These are phyloP conservation scores for Inga leiocalycina DNA, from an alignment of 306 rosid species.

Conservation along the genomic window DNA sequence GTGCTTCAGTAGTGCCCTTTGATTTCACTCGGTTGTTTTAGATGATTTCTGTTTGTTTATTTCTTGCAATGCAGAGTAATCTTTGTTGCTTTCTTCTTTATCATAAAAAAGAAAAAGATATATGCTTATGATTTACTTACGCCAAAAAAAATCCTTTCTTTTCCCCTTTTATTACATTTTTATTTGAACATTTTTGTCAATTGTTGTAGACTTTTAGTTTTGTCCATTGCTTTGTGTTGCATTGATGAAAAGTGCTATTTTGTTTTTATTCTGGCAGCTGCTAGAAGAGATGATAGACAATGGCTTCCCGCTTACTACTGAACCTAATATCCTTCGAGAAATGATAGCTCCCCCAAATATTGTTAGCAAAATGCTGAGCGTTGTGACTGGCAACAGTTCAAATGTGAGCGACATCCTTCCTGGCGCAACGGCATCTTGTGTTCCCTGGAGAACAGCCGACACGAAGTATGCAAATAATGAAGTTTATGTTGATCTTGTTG, in stretches of 20 bases:
- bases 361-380: conserved; percentile 89
- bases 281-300: conserved; percentile 99
- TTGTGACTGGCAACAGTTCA: conserved; percentile 90
- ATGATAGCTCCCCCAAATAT: conserved; percentile 95
- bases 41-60: too few relatives aligned
- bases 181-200: background rate
- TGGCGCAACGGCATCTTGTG: conserved; percentile 72
- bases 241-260: conserved; percentile 11
- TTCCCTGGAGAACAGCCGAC: conserved; percentile 87
- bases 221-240: conserved; percentile 13
- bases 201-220: background rate
- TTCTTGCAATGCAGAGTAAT: too few relatives aligned
- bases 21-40: too few relatives aligned
- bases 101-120: too few relatives aligned
- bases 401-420: conserved; percentile 86
- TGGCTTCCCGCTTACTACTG: conserved; percentile 97
- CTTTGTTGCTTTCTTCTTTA: too few relatives aligned
- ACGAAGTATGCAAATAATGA: conserved; percentile 80
- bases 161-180: background rate
- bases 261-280: conserved; percentile 58
- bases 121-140: background rate
- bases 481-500: conserved; percentile 87
- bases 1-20: too few relatives aligned
- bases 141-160: background rate
- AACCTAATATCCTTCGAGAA: conserved; percentile 85